Percentiles rank a stretch among this genome's conserved stretches.
phyloP scores from a whole-genome alignment of 2,329 filamentous ascomycete genomes.

The Lojkania enalia region DNA sequence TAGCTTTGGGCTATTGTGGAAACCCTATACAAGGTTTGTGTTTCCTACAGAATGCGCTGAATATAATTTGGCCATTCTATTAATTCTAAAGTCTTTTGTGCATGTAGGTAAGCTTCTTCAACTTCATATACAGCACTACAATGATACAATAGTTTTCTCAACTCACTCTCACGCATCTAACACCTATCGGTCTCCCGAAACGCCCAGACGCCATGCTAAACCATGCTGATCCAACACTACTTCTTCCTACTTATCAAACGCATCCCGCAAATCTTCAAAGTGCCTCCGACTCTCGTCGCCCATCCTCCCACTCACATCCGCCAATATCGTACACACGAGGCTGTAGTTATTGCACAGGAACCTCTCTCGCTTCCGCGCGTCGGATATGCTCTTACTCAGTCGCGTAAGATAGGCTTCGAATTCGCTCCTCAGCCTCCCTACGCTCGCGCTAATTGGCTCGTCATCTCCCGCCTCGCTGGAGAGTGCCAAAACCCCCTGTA shows the following conservation, averaged over 20 bases:
- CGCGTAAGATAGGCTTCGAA: slow-evolving; percentile 82
- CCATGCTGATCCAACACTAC: too few relatives aligned
- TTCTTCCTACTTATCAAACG: slow-evolving; percentile 34
- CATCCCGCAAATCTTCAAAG: slow-evolving; percentile 65
- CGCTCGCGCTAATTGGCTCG: slow-evolving; percentile 83
- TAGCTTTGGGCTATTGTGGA: too few relatives aligned
- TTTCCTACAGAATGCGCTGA: too few relatives aligned
- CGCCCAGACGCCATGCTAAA: too few relatives aligned
- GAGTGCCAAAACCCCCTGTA: slow-evolving; percentile 80
- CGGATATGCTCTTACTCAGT: slow-evolving; percentile 73
- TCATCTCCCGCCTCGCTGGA: slow-evolving; percentile 92
- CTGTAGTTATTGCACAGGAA: slow-evolving; percentile 98
- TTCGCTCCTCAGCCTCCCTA: slow-evolving; percentile 76
- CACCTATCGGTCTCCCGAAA: too few relatives aligned
- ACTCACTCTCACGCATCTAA: too few relatives aligned
- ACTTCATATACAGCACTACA: too few relatives aligned
- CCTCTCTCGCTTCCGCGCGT: slow-evolving; percentile 78
- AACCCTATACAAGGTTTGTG: too few relatives aligned
- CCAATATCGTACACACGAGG: slow-evolving; percentile 87
- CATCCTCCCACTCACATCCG: slow-evolving; percentile 70
- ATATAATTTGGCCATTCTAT: too few relatives aligned
- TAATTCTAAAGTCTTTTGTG: too few relatives aligned
- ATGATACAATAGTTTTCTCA: too few relatives aligned
- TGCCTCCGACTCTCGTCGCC: slow-evolving; percentile 74
- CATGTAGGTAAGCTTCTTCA: too few relatives aligned